Base-by-base conservation (phyloP, 2,329 filamentous ascomycete species). In the Sclerotinia subarctica region DNA sequence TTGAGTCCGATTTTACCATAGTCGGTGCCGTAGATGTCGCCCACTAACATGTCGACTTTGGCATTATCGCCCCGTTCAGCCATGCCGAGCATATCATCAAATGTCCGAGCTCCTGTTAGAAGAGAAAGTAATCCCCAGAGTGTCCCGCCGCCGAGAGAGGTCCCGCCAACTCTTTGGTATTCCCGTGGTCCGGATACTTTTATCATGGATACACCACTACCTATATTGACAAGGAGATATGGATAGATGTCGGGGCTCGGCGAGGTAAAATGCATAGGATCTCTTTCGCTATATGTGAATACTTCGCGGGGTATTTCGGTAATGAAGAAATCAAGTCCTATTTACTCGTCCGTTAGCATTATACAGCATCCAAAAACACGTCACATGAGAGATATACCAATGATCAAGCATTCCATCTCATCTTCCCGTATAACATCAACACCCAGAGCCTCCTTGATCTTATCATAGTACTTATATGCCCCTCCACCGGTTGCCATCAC, bases 351-450 rank as follows among this genome's bases (percentile, higher is more conserved):
- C 24, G 35, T 67, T 21, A 67, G 64, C 47, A 32, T 26, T 38
- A 21, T 15, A 17, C 26, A 4, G 5, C 13, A 62, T 19, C n/a
- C 5, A 38, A 35, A 13, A 8, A 1, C 32, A 24, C 24, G 8
- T 42, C 8, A 8, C n/a, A 51, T n/a, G n/a, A 47, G n/a, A 49
- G 32, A 19, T 11, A 7, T 79, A 93, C 92, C 93, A 76, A 95
- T 95, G 72, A 99, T 99, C 69, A 99, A 82, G 77, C 95, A 99
- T 79, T 97, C 93, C 95, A 99, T 99, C 81, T 99, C 95, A 76
- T 99, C 95, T 79, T 98, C 95, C 54, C 93, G 85, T 75, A 94
- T 83, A 26, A 99, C 93, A 77, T 97, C 91, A 1, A 97, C 92
- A 19, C 91, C 91, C 63, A 99, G 82, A 5, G 90, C 88, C 70